Conservation (phyloP, 345 rosid species). For the Theobroma cacao region DNA sequence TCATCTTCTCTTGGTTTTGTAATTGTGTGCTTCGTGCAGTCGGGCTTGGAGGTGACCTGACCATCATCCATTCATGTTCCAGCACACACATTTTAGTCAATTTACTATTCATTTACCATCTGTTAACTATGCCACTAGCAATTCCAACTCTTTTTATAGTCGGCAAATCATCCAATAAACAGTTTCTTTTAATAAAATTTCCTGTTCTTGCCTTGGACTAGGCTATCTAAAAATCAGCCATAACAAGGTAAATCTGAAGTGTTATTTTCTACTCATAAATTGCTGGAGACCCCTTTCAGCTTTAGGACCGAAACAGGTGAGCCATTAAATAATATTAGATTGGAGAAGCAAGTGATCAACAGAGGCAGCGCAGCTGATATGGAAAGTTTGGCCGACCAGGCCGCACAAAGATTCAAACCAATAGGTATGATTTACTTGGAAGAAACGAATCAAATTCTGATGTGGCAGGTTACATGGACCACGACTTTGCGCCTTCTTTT, state of each 20-base stretch:
- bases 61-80: slow-evolving; percentile 25
- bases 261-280: background rate
- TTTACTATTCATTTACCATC: background rate
- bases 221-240: background rate
- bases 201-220: too few species aligned
- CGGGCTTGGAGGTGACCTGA: slow-evolving; percentile 18
- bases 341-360: background rate
- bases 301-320: background rate
- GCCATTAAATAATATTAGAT: background rate
- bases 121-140: background rate
- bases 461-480: slow-evolving; percentile 19
- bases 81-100: too few species aligned
- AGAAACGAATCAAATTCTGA: slow-evolving; percentile 24
- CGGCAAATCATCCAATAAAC: background rate
- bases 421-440: slow-evolving; percentile 6
- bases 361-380: background rate
- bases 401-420: background rate
- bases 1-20: slow-evolving; percentile 20
- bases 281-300: background rate
- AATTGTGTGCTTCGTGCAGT: slow-evolving; percentile 41
- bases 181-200: background rate
- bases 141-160: background rate
- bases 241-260: background rate
- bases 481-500: background rate
- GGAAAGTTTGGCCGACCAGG: background rate